phyloP scores from a whole-genome alignment of 1,284 basidiomycete species.

The Ceratobasidium sp. region DNA sequence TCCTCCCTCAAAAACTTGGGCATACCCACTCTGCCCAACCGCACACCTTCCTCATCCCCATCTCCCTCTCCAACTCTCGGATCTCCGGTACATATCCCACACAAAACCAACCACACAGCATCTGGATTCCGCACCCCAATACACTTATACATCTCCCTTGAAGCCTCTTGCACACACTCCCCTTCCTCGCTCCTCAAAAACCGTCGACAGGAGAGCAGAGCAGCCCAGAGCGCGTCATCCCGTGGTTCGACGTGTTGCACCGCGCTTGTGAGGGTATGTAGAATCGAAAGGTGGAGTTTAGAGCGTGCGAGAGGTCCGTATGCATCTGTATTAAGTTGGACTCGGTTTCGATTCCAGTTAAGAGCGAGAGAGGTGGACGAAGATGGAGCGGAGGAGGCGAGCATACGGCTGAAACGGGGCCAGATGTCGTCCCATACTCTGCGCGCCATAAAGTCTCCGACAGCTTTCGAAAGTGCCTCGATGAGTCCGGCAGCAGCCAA shows the following conservation, averaged over 20 bases:
- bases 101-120: constrained; percentile 83
- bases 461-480: constrained; percentile 73
- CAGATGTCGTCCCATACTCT: constrained; percentile 91
- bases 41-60: no score
- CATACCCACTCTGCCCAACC: not conserved
- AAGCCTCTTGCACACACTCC: constrained; percentile 77
- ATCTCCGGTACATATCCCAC: constrained; percentile 65
- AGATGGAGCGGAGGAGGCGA: constrained; percentile 65
- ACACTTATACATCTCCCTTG: constrained; percentile 73
- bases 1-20: constrained; percentile 67
- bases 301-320: constrained; percentile 30
- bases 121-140: constrained; percentile 77
- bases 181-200: constrained; percentile 75
- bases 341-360: constrained; percentile 55
- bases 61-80: constrained; percentile 41
- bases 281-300: constrained; percentile 73
- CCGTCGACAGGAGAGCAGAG: constrained; percentile 76
- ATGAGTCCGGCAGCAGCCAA: constrained; percentile 78
- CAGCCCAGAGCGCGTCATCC: constrained; percentile 82
- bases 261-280: constrained; percentile 78
- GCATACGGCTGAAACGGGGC: constrained; percentile 79
- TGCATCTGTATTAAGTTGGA: not conserved
- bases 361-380: constrained; percentile 67
- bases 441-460: constrained; percentile 85
- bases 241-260: constrained; percentile 72